Conservation (phyloP, 495 filamentous ascomycete species). For the Xylaria cubensis region DNA sequence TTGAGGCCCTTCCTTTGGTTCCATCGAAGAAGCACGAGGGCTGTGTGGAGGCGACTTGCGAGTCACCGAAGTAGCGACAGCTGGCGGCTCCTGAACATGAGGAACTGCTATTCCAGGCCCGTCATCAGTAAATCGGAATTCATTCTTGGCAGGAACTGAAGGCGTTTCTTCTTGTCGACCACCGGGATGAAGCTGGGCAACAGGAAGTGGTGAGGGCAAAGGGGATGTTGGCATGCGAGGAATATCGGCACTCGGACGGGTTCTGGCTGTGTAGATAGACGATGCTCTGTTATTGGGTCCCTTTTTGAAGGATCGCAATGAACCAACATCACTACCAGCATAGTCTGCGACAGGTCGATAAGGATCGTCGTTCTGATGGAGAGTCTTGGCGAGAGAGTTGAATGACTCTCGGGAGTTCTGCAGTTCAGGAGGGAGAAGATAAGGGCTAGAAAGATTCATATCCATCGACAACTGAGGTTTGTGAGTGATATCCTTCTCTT, state of each 20-base stretch:
- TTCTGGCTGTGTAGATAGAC: slow-evolving; percentile 66
- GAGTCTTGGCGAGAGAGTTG: slow-evolving; percentile 78
- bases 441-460: slow-evolving; percentile 81
- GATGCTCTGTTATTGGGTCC: slow-evolving; percentile 58
- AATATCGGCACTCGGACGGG: slow-evolving; percentile 37
- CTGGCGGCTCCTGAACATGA: slow-evolving; percentile 46
- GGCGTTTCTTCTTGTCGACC: slow-evolving; percentile 23
- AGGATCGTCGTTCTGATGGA: slow-evolving; percentile 76
- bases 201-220: slow-evolving; percentile 37
- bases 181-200: slow-evolving; percentile 30
- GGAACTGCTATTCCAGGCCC: slow-evolving; percentile 42
- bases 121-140: slow-evolving; percentile 41
- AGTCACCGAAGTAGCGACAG: slow-evolving; percentile 38
- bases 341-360: slow-evolving; percentile 76
- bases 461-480: slow-evolving; percentile 82
- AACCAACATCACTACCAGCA: slow-evolving; percentile 62
- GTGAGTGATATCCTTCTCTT: slow-evolving; percentile 57
- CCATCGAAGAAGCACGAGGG: slow-evolving; percentile 35
- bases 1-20: slow-evolving; percentile 25
- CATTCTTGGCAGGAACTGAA: slow-evolving; percentile 33
- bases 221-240: slow-evolving; percentile 35
- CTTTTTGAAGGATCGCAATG: slow-evolving; percentile 61
- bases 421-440: slow-evolving; percentile 83
- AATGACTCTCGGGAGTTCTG: slow-evolving; percentile 84
- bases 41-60: slow-evolving; percentile 30